These are phyloP conservation scores for Cyclotella kingstonii DNA, from an alignment of 108 stramenopile species.

Conservation along the genomic window DNA sequence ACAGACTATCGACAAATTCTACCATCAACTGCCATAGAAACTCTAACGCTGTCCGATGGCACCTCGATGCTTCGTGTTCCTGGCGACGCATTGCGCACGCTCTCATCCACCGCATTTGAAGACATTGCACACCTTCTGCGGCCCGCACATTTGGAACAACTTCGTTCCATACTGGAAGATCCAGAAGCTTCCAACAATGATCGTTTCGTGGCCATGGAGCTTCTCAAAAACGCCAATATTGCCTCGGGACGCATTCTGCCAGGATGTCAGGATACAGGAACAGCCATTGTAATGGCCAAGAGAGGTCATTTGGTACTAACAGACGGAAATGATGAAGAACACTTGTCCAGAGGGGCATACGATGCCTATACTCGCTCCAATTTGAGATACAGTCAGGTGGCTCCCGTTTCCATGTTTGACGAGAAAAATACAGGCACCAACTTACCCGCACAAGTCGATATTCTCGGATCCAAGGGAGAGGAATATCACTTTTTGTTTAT, in stretches of 20 bases:
- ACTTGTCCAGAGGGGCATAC: constrained; percentile 84
- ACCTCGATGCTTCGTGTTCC: constrained; percentile 53
- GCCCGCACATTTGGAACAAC: constrained; percentile 85
- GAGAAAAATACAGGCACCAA: constrained; percentile 95
- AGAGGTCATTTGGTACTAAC: constrained; percentile 90
- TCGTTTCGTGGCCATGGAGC: constrained; percentile 93
- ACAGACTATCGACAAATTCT: constrained; percentile 62
- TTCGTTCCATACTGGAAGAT: constrained; percentile 93
- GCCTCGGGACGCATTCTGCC: constrained; percentile 88
- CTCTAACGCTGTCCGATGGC: constrained; percentile 50
- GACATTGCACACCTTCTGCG: constrained; percentile 94
- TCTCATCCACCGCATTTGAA: constrained; percentile 75
- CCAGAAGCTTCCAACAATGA: constrained; percentile 94
- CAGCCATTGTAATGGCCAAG: constrained; percentile 93
- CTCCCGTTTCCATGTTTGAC: constrained; percentile 92
- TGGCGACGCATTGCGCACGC: constrained; percentile 51
- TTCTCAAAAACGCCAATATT: constrained; percentile 95
- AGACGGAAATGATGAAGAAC: constrained; percentile 93
- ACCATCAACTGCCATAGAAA: constrained; percentile 55
- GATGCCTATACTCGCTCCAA: constrained; percentile 91
- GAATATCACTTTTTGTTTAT: constrained; percentile 94
- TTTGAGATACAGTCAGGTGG: constrained; percentile 91
- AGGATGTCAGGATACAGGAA: constrained; percentile 96
- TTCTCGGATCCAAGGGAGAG: constrained; percentile 80
- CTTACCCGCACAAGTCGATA: constrained; percentile 93